Base-by-base conservation (phyloP, 148 eudicot genomes). In the Tetragonia tetragonoides region DNA sequence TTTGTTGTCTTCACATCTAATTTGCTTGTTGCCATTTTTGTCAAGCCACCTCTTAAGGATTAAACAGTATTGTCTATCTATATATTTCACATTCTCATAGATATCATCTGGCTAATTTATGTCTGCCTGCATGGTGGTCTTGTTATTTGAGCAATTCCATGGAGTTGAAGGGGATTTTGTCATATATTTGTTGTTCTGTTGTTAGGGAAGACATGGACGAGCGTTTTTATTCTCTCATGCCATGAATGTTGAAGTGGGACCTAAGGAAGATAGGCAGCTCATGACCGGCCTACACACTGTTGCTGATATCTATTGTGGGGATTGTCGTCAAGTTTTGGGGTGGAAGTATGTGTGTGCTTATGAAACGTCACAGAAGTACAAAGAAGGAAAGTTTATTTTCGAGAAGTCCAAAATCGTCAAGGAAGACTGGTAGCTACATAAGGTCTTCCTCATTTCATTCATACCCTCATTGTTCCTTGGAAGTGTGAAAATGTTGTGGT, bases 271-370 rank as follows among this genome's bases (percentile, higher is more conserved):
- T 75, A 78, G 87, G 61, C 63, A 77, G 51, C 87, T 88, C 51
- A 76, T 88, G 87, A 88, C 90, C 24, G 90, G 90, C 70, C 83
- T 86, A 5, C 90, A 88, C 78, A 88, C 87, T 4, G 90, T 88
- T 57, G 90, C 90, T 38, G 90, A 88, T 67, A 79, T 88, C 56
- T 51, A 68, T 66, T 88, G 90, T 77, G 83, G 78, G 4, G 90
- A 88, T 81, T 88, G 90, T 54, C 67, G 75, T 11, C 80, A 84
- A 78, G 84, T 88, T 2, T 76, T 88, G 73, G 90, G 90, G 40
- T 88, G 90, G 90, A 86, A 86, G 73, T 88, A 88, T 73, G 83
- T 84, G 60, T 82, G 87, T n/a, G 90, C 90, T 76, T 88, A 82
- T 77, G 86, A 86, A 62, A 68, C 83, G 2, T 84, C 90, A 1